Evolutionary conservation across 1,139 yeast genomes (phyloP).

Genomic region (Lodderomyces theae): DNA sequence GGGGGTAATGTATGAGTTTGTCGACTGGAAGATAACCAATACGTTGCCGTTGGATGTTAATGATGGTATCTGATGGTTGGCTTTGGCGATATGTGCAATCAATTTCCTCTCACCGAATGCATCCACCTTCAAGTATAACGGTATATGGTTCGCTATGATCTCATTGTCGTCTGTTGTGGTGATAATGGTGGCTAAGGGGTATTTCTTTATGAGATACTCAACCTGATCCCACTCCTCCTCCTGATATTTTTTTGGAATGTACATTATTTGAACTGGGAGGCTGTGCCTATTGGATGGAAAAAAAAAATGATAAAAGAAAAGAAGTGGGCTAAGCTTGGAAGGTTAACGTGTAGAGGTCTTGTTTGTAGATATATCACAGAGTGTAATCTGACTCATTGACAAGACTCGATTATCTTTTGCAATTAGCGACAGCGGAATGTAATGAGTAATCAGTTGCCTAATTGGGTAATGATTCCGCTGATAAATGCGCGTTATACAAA

Average conservation of each 20-base stretch:
- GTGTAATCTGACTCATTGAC: no score
- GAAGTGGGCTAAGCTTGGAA: no score
- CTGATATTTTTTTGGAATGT: constrained; percentile 28
- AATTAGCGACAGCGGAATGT: no score
- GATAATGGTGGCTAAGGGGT: constrained; percentile 54
- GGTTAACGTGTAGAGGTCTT: no score
- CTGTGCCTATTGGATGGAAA: background rate
- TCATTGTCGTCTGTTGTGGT: constrained; percentile 38
- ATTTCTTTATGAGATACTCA: constrained; percentile 39
- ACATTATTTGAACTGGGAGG: no score
- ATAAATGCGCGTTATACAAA: no score
- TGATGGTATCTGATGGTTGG: constrained; percentile 52
- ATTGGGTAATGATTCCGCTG: no score
- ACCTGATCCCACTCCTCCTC: constrained; percentile 40
- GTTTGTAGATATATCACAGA: no score
- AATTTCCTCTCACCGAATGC: constrained; percentile 39
- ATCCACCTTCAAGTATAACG: constrained; percentile 45
- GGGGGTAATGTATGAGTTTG: constrained; percentile 58
- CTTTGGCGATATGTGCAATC: constrained; percentile 57
- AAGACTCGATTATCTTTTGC: no score
- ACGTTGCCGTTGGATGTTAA: constrained; percentile 41
- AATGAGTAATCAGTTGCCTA: no score
- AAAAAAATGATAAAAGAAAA: no score
- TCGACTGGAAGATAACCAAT: constrained; percentile 54
- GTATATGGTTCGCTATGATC: constrained; percentile 57